Evolutionary conservation across 805 yeast species (phyloP), one percentile per base, ranked within the genome.

Genomic region (Nakazawaea siamensis): DNA sequence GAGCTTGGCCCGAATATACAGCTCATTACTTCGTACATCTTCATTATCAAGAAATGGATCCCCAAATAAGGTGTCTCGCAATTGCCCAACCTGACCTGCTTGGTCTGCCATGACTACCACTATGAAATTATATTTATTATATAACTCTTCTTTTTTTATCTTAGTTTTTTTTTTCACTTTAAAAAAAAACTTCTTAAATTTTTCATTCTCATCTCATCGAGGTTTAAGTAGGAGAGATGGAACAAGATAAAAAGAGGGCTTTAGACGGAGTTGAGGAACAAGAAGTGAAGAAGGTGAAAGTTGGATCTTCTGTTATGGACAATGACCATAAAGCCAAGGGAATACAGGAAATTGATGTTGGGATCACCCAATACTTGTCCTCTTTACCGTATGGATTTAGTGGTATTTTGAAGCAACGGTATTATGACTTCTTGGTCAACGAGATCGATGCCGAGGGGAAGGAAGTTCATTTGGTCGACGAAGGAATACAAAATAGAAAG

Each of bases 391-490:
- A 64, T 8, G 94, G 96, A 3, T 85, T 92, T 43, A 54, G 55
- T 13, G 98, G 97, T 2, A 67, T 70, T 11, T 64, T 92, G 47
- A 92, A 92, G 55, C 94, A 84, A 51, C 66, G 96, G 42, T 88
- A 87, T 57, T 80, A 95, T 10, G 99, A 92, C 54, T 92, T 92
- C 54, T 68, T 85, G 51, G 99, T 92, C 29, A 85, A 87, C 56
- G 99, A 92, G 56, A 80, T 92, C 38, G 80, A 68, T 41, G 46
- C 58, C 20, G 59, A 72, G 16, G 94, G 84, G 1, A 58, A 71
- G 2, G 95, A 87, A 2, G 70, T 88, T 10, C 88, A 79, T 53
- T 64, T 92, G 42, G 53, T 60, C 8, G 95, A 88, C 49, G 72
- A 75, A 35, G 96, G 97, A 4, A 61, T 80, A 29, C 64, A 66